Conservation (phyloP, 805 yeast genomes). For the Candida xiaguanensis region DNA sequence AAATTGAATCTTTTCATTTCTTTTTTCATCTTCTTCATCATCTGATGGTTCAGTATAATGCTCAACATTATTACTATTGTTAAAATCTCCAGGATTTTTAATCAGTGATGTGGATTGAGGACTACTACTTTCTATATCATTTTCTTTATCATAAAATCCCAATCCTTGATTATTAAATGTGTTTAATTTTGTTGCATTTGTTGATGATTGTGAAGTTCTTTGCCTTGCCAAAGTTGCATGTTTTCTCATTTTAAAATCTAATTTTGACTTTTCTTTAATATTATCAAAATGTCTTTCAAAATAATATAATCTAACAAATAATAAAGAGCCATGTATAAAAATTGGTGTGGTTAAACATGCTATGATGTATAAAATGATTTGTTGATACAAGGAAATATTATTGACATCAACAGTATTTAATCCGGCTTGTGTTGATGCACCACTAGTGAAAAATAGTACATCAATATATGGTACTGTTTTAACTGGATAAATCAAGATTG, state of each 20-base stretch:
- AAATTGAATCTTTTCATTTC: not conserved
- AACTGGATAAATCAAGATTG: slow-evolving; percentile 76
- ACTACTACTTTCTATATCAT: slow-evolving; percentile 5
- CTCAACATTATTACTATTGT: slow-evolving; percentile 12
- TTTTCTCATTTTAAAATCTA: slow-evolving; percentile 78
- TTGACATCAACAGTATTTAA: slow-evolving; percentile 75
- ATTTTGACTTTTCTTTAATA: slow-evolving; percentile 72
- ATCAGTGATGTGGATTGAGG: slow-evolving; percentile 7
- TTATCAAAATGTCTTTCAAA: slow-evolving; percentile 84
- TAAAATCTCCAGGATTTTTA: not conserved
- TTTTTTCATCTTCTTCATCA: slow-evolving; percentile 15
- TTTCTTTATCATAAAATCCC: slow-evolving; percentile 16
- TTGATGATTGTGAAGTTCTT: slow-evolving; percentile 20
- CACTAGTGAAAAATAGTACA: slow-evolving; percentile 69
- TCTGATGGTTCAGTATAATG: slow-evolving; percentile 46
- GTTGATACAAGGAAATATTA: slow-evolving; percentile 69
- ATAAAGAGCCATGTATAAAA: slow-evolving; percentile 74
- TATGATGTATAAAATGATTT: slow-evolving; percentile 61
- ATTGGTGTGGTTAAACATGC: slow-evolving; percentile 80
- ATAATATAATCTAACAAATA: slow-evolving; percentile 80
- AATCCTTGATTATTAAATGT: slow-evolving; percentile 26
- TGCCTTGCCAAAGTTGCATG: slow-evolving; percentile 60
- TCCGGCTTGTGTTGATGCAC: slow-evolving; percentile 90
- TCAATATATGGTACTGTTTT: slow-evolving; percentile 68
- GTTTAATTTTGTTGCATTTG: slow-evolving; percentile 21